A percentile compares a stretch with the other conserved stretches of the same genome.
phyloP scores from a whole-genome alignment of 1,139 yeast species.

The Suhomyces kunorum region DNA sequence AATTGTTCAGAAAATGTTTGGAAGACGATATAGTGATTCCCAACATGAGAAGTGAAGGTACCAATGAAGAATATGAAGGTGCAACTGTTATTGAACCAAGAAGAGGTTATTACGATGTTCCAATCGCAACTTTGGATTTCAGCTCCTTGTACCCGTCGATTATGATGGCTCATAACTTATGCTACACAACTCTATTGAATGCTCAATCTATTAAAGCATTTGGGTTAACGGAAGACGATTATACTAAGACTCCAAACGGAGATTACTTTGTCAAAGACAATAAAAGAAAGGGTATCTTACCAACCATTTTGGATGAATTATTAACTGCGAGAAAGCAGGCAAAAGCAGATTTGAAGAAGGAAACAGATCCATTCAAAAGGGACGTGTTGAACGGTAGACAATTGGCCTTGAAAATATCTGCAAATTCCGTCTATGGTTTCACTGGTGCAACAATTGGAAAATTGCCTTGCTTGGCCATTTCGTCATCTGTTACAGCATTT shows the following conservation, averaged over 20 bases:
- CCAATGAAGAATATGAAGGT: slow-evolving; percentile 93
- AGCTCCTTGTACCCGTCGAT: slow-evolving; percentile 96
- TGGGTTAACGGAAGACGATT: slow-evolving; percentile 69
- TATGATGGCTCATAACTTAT: slow-evolving; percentile 98
- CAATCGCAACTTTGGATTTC: slow-evolving; percentile 97
- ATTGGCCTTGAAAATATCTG: slow-evolving; percentile 92
- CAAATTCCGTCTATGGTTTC: slow-evolving; percentile 97
- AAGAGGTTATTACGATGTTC: slow-evolving; percentile 94
- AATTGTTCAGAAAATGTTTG: slow-evolving; percentile 86
- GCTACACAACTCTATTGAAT: slow-evolving; percentile 86
- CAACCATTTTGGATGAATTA: slow-evolving; percentile 87
- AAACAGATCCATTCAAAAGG: slow-evolving; percentile 89
- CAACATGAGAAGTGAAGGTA: slow-evolving; percentile 79
- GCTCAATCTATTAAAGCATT: slow-evolving; percentile 68
- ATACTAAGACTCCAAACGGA: slow-evolving; percentile 86
- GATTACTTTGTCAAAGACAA: slow-evolving; percentile 81
- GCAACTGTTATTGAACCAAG: slow-evolving; percentile 98
- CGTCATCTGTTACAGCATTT: slow-evolving; percentile 92
- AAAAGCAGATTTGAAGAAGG: slow-evolving; percentile 83
- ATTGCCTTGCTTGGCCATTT: slow-evolving; percentile 92
- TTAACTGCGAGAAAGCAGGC: slow-evolving; percentile 92
- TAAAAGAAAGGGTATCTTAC: slow-evolving; percentile 80
- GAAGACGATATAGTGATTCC: slow-evolving; percentile 87
- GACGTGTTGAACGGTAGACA: slow-evolving; percentile 97
- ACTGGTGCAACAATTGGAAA: slow-evolving; percentile 99